These are phyloP conservation scores for Fusarium sp. DNA, from an alignment of 2,329 filamentous ascomycete species.

Conservation along the genomic window DNA sequence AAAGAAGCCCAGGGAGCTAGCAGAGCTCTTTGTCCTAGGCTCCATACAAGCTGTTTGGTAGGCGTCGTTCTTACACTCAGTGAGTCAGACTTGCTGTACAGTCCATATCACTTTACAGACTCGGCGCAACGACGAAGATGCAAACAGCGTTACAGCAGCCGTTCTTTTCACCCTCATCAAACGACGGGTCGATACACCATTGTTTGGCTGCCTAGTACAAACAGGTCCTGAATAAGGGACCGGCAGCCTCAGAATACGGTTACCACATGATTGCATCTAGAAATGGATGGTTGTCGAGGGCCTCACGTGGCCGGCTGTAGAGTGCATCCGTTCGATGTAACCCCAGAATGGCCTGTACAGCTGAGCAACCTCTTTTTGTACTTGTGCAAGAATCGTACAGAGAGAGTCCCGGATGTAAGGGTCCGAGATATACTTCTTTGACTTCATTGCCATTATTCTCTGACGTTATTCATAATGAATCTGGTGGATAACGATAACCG, in stretches of 20 bases:
- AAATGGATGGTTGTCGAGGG: conserved; percentile 20
- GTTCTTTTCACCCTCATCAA: not conserved
- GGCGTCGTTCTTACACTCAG: conserved; percentile 5
- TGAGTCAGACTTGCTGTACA: not conserved
- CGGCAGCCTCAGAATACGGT: not conserved
- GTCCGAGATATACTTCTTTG: not conserved
- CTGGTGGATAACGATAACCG: not conserved
- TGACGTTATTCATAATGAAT: not conserved
- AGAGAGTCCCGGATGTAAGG: not conserved
- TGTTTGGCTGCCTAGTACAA: not conserved
- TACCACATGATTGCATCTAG: conserved; percentile 20
- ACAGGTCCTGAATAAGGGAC: not conserved
- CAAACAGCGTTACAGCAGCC: not conserved
- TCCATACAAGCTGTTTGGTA: not conserved
- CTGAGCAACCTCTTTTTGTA: conserved; percentile 7
- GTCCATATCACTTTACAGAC: not conserved
- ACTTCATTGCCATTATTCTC: too few species aligned
- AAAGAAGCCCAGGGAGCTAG: not conserved
- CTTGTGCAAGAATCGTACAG: not conserved
- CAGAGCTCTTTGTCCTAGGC: conserved; percentile 5
- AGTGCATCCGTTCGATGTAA: conserved; percentile 24
- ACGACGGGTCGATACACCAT: not conserved
- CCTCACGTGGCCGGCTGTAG: conserved; percentile 33
- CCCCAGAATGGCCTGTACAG: conserved; percentile 29
- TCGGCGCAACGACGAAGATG: not conserved